Percentiles rank a stretch among this genome's conserved stretches.
Evolutionary conservation across 129 eudicot genomes (phyloP).

Genomic region (Rutidosis leptorrhynchoides): DNA sequence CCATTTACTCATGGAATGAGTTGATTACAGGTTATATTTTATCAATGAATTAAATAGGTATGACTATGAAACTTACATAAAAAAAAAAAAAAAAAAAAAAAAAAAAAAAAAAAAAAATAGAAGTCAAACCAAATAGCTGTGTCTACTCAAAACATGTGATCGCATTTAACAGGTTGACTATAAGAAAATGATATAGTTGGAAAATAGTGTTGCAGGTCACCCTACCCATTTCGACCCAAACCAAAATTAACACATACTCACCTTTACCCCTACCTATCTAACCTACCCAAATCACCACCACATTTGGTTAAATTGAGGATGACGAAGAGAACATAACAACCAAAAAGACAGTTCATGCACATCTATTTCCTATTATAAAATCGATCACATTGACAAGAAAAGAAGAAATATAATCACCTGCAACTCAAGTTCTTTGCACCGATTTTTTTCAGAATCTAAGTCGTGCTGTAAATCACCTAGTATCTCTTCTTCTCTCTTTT

Average conservation of each 20-base stretch:
- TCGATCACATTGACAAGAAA: neutral
- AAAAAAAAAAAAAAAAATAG: too few relatives aligned
- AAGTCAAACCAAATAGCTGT: too few relatives aligned
- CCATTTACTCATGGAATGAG: neutral
- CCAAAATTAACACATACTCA: neutral
- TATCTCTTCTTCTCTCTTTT: slow-evolving; percentile 52
- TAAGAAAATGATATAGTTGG: neutral
- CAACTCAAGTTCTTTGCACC: slow-evolving; percentile 56
- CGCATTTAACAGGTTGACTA: neutral
- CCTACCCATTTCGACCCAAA: neutral
- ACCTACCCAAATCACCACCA: neutral
- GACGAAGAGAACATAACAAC: neutral
- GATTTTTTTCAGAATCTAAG: slow-evolving; percentile 50
- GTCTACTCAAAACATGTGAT: neutral
- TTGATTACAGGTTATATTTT: neutral
- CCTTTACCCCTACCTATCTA: neutral
- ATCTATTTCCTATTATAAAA: too few relatives aligned
- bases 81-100: neutral
- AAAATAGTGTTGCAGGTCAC: neutral
- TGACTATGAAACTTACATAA: neutral
- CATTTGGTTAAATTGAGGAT: neutral
- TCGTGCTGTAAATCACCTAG: slow-evolving; percentile 54
- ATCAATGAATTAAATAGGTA: neutral
- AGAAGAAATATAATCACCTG: slow-evolving; percentile 44
- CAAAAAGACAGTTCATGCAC: neutral